phyloP scores from a whole-genome alignment of 2,329 filamentous ascomycete genomes.

The Thelonectria olida region DNA sequence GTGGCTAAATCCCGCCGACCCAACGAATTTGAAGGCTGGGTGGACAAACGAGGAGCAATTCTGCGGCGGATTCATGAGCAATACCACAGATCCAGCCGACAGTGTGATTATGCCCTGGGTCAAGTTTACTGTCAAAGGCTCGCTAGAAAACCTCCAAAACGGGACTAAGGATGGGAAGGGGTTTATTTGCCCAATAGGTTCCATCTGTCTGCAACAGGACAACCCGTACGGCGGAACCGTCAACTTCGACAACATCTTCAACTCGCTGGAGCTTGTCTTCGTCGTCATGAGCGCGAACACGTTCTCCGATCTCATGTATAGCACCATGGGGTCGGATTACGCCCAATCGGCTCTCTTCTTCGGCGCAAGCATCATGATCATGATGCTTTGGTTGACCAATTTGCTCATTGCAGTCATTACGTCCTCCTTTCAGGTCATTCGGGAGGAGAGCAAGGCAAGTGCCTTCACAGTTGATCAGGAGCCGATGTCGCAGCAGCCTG shows the following conservation, averaged over 20 bases:
- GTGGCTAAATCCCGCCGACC: slow-evolving; percentile 74
- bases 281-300: slow-evolving; percentile 99
- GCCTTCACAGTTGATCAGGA: slow-evolving; percentile 85
- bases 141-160: slow-evolving; percentile 57
- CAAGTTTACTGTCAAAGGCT: slow-evolving; percentile 47
- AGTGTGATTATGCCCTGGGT: slow-evolving; percentile 73
- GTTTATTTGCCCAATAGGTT: slow-evolving; percentile 85
- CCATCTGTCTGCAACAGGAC: slow-evolving; percentile 79
- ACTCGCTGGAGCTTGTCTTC: slow-evolving; percentile 94
- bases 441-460: slow-evolving; percentile 93
- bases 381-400: slow-evolving; percentile 97
- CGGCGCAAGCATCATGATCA: slow-evolving; percentile 80
- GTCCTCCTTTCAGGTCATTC: slow-evolving; percentile 96
- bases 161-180: slow-evolving; percentile 75
- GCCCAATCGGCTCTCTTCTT: slow-evolving; percentile 84
- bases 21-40: slow-evolving; percentile 60
- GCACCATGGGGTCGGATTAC: slow-evolving; percentile 91
- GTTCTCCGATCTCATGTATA: slow-evolving; percentile 94
- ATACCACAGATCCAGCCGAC: slow-evolving; percentile 54
- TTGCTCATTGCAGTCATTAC: slow-evolving; percentile 96
- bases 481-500: slow-evolving; percentile 45
- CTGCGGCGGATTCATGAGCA: slow-evolving; percentile 84
- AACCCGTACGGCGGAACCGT: slow-evolving; percentile 88
- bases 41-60: slow-evolving; percentile 77
- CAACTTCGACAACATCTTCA: slow-evolving; percentile 93